Base-by-base conservation (phyloP, 129 eudicot genomes). In the Lactuca sativa region DNA sequence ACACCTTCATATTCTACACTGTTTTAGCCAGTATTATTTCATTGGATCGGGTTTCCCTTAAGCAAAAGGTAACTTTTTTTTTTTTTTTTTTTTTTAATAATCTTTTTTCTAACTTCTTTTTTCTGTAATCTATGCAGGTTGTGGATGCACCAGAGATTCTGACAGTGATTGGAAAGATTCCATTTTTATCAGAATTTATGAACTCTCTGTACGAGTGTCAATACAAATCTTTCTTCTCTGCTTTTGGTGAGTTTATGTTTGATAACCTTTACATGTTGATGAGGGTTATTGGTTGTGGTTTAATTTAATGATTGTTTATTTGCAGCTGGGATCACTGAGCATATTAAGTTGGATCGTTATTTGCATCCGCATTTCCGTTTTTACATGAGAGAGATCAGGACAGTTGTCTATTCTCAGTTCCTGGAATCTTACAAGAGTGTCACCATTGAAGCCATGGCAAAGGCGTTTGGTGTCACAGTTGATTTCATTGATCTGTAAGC, bases 341-440 rank as follows among this genome's bases (percentile, higher is more conserved):
- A 92, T 64, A 81, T 92, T 47, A 92, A 92, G 72, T 69, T 86
- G 76, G 96, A 92, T 61, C 96, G 96, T 4, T 89, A 92, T 75
- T 71, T 92, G 82, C 84, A 92, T 52, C 96, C 91, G 4, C 98
- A 92, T 70, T 89, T 92, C 63, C 91, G 98, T 4, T 89, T 82
- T 62, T 92, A 92, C 85, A 92, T 92, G 98, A 88, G 98, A 82
- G 98, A 89, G 82, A 78, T 92, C 71, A 74, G 95, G 81, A 77
- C 81, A 4, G 98, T 92, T 31, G 98, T 92, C 12, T 92, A 92
- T 72, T 92, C 98, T 62, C 96, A 92, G 75, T 92, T 89, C 82
- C 71, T 92, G 79, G 96, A 92, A 57, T 89, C 98, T 7, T 92
- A 92, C 88, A 92, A 92, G 76, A 92, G 98, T 76, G 96, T 92